Percentiles rank a stretch among this genome's conserved stretches.
phyloP scores from a whole-genome alignment of 2,329 filamentous ascomycete species.

The Blastomyces parvus region DNA sequence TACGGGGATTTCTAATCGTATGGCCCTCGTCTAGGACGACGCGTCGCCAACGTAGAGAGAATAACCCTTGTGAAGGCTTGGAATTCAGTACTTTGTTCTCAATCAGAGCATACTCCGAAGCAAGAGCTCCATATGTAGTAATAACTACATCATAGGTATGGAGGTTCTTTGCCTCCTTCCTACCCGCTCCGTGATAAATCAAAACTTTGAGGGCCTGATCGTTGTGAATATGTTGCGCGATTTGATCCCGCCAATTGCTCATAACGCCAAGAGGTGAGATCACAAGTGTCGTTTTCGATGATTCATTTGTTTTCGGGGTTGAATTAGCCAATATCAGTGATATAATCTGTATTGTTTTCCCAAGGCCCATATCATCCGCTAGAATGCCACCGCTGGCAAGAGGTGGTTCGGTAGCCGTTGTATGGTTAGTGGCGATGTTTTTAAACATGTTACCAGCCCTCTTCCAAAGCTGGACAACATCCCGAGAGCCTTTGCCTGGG shows the following conservation, averaged over 20 bases:
- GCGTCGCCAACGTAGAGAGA: slow-evolving; percentile 63
- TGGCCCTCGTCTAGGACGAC: slow-evolving; percentile 79
- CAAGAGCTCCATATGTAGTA: slow-evolving; percentile 72
- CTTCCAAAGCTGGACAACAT: slow-evolving; percentile 72
- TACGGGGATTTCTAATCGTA: slow-evolving; percentile 65
- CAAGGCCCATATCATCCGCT: slow-evolving; percentile 86
- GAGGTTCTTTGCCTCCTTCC: slow-evolving; percentile 52
- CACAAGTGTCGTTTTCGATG: slow-evolving; percentile 60
- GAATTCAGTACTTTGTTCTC: slow-evolving; percentile 38
- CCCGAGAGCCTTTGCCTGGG: slow-evolving; percentile 49
- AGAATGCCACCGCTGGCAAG: slow-evolving; percentile 75
- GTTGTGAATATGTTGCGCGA: slow-evolving; percentile 58
- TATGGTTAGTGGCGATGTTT: slow-evolving; percentile 64
- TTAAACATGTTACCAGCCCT: slow-evolving; percentile 44
- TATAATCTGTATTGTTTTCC: slow-evolving; percentile 81
- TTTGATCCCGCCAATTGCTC: slow-evolving; percentile 82
- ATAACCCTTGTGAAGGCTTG: slow-evolving; percentile 43
- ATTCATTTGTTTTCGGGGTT: slow-evolving; percentile 34
- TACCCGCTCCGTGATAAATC: slow-evolving; percentile 60
- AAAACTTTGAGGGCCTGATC: slow-evolving; percentile 57
- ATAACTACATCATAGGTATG: slow-evolving; percentile 64
- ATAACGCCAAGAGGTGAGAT: slow-evolving; percentile 75
- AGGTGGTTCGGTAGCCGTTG: slow-evolving; percentile 46
- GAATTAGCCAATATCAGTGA: slow-evolving; percentile 59
- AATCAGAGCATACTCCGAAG: slow-evolving; percentile 51